Percentiles rank a stretch among this genome's conserved stretches.
Conservation (phyloP, 1,284 basidiomycete genomes). For the Mycosarcoma maydis region DNA sequence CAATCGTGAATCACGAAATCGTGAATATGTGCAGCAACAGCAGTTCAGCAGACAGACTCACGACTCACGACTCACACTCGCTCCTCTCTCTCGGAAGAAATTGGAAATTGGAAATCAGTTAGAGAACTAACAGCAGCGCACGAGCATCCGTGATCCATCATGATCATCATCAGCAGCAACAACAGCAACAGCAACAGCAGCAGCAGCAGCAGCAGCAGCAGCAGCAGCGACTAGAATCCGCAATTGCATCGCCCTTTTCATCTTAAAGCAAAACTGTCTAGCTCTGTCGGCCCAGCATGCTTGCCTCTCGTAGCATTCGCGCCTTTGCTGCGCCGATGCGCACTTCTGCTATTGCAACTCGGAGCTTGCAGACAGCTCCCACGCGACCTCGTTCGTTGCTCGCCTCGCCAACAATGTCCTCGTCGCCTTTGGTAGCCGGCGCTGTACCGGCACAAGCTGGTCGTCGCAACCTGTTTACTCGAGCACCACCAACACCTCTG, state of each 20-base stretch:
- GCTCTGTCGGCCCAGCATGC: slow-evolving; percentile 7
- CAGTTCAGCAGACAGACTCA: no score
- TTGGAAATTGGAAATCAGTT: not conserved
- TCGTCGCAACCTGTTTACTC: slow-evolving; percentile 37
- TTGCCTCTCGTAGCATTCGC: slow-evolving; percentile 32
- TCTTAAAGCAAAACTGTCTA: no score
- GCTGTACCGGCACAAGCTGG: slow-evolving; percentile 4
- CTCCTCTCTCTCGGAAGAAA: slow-evolving; percentile 13
- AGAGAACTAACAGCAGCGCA: not conserved
- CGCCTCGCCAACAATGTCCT: slow-evolving; percentile 5
- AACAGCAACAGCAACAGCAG: no score
- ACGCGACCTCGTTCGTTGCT: slow-evolving; percentile 10
- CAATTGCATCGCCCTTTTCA: no score
- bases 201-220: no score
- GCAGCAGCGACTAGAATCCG: no score
- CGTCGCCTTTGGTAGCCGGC: not conserved
- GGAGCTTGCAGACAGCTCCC: slow-evolving; percentile 7
- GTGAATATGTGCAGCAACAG: no score
- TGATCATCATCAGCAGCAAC: not conserved
- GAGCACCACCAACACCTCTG: slow-evolving; percentile 34
- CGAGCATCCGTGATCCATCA: slow-evolving; percentile 2
- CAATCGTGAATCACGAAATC: no score
- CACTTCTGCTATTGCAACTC: slow-evolving; percentile 16
- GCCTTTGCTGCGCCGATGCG: slow-evolving; percentile 30
- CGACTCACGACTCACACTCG: no score